phyloP scores from a whole-genome alignment of 305 asterid species.

The Fraxinus baroniana region DNA sequence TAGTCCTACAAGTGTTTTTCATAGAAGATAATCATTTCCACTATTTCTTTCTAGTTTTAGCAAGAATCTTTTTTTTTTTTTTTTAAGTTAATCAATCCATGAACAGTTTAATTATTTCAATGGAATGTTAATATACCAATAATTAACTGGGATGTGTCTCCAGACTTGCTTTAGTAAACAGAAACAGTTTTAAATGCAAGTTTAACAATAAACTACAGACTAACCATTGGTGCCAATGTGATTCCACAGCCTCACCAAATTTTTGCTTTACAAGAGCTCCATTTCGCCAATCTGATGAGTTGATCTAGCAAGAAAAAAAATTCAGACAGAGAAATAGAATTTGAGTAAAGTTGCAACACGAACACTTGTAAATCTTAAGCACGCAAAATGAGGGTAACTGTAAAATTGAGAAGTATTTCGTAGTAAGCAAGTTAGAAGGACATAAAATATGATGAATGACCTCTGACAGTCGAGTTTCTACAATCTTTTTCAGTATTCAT shows the following conservation, averaged over 20 bases:
- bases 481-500: neutral
- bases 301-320: slow-evolving; percentile 54
- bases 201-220: slow-evolving; percentile 31
- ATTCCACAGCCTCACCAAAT: slow-evolving; percentile 97
- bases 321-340: slow-evolving; percentile 12
- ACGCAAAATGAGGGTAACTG: neutral
- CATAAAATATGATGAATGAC: neutral
- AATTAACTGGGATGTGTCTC: neutral
- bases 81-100: neutral
- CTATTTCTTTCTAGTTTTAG: neutral
- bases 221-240: slow-evolving; percentile 87
- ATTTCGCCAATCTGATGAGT: slow-evolving; percentile 97
- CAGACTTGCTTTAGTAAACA: slow-evolving; percentile 16
- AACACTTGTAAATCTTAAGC: neutral
- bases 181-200: slow-evolving; percentile 22
- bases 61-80: neutral
- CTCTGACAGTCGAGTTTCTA: slow-evolving; percentile 1
- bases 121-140: neutral
- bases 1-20: neutral
- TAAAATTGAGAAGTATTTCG: neutral
- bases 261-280: slow-evolving; percentile 90
- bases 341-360: slow-evolving; percentile 9
- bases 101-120: neutral
- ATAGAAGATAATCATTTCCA: neutral
- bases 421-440: slow-evolving; percentile 5